Conservation (phyloP, 208 protist genomes). For the Trypanosoma platydactyli region DNA sequence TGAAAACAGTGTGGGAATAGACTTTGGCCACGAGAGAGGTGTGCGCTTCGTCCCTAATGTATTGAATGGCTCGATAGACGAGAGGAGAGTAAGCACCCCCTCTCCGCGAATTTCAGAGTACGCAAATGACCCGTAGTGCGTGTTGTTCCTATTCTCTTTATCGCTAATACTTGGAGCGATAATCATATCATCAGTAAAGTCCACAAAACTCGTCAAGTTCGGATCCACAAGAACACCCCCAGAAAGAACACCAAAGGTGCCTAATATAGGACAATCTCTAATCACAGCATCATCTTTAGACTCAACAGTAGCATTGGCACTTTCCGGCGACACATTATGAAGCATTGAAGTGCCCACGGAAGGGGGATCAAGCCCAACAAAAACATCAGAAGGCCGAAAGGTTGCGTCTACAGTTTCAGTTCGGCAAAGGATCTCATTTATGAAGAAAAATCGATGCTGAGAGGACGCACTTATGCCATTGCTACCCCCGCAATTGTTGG, state of each 20-base stretch:
- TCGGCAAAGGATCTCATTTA: conserved; percentile 75
- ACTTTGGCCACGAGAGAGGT: conserved; percentile 28
- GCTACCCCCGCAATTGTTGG: not conserved
- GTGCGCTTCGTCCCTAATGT: conserved; percentile 11
- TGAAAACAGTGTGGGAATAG: not conserved
- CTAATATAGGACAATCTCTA: conserved; percentile 56
- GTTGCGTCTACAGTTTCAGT: conserved; percentile 43
- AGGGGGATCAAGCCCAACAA: conserved; percentile 41
- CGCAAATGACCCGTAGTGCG: conserved; percentile 8
- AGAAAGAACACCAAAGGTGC: conserved; percentile 60
- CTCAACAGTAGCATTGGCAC: conserved; percentile 4
- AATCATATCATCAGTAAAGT: conserved; percentile 42
- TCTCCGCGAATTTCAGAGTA: conserved; percentile 26
- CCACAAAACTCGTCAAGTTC: conserved; percentile 32
- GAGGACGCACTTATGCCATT: conserved; percentile 8
- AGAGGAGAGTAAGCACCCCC: conserved; percentile 22
- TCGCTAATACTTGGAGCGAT: conserved; percentile 25
- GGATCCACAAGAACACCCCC: conserved; percentile 66
- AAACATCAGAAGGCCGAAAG: conserved; percentile 71
- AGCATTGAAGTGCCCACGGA: conserved; percentile 10
- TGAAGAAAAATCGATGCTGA: conserved; percentile 40
- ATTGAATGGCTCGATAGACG: conserved; percentile 36
- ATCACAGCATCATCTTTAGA: not conserved
- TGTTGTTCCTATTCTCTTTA: conserved; percentile 13
- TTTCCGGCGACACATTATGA: conserved; percentile 1